Evolutionary conservation across 1,284 basidiomycete species (phyloP).

Genomic region (Marasmius oreades): DNA sequence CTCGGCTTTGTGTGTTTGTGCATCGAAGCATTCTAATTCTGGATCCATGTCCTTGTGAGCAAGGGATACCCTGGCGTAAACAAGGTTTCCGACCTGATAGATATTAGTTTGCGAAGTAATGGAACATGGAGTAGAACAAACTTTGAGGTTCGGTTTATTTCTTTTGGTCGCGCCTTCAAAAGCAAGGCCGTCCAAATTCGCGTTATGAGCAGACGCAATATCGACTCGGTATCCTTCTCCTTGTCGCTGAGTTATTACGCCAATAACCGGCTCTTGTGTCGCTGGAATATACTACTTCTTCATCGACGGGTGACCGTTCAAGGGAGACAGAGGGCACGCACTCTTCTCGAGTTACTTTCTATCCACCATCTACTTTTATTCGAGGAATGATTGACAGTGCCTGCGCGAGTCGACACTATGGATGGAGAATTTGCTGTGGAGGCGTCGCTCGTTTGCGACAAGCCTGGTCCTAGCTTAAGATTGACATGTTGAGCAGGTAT

Average conservation of each 20-base stretch:
- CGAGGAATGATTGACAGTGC: constrained; percentile 60
- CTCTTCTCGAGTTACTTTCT: constrained; percentile 73
- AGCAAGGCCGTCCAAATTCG: constrained; percentile 74
- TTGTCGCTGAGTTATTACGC: constrained; percentile 62
- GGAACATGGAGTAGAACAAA: constrained; percentile 22
- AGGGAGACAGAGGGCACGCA: constrained; percentile 31
- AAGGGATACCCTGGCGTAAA: constrained; percentile 81
- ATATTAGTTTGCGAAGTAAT: background rate
- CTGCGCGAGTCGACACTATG: constrained; percentile 66
- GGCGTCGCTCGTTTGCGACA: constrained; percentile 43
- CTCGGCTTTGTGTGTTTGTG: constrained; percentile 77
- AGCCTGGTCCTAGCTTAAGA: constrained; percentile 76
- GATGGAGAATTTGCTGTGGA: constrained; percentile 28
- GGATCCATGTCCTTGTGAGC: constrained; percentile 91
- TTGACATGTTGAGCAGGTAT: constrained; percentile 70
- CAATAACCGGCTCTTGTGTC: constrained; percentile 77
- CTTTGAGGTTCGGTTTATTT: constrained; percentile 82
- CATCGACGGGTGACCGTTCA: constrained; percentile 5
- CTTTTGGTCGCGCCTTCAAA: constrained; percentile 86
- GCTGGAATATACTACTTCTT: constrained; percentile 74
- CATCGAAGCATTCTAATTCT: constrained; percentile 85
- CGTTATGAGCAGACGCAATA: constrained; percentile 76
- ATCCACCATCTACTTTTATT: constrained; percentile 79
- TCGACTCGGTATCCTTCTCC: constrained; percentile 84
- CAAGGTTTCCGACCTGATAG: constrained; percentile 68